A percentile compares a stretch with the other conserved stretches of the same genome.
phyloP scores from a whole-genome alignment of 2,329 filamentous ascomycete species.

The Ophiostoma montium region DNA sequence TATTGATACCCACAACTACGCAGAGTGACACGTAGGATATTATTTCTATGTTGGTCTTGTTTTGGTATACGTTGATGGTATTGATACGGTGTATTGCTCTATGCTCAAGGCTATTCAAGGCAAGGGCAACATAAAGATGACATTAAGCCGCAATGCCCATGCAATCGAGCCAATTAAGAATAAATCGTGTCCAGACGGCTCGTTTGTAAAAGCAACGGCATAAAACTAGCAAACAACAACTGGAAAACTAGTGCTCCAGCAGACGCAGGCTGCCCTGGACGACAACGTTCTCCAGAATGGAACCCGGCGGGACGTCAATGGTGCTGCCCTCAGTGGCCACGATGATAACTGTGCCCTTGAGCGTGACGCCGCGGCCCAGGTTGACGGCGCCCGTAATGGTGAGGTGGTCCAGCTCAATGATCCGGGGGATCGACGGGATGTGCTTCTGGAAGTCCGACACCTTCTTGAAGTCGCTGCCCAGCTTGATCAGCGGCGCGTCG shows the following conservation, averaged over 20 bases:
- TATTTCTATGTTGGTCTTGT: background rate
- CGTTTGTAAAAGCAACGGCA: too few species aligned
- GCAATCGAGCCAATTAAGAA: background rate
- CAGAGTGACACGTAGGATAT: too few species aligned
- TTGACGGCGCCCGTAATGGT: constrained; percentile 98
- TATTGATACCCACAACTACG: background rate
- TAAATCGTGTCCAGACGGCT: too few species aligned
- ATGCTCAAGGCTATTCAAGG: too few species aligned
- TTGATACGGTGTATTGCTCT: too few species aligned
- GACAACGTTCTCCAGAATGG: constrained; percentile 95
- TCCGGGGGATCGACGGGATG: constrained; percentile 78
- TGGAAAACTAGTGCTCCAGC: constrained; percentile 42
- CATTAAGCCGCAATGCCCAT: too few species aligned
- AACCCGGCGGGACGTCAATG: constrained; percentile 93
- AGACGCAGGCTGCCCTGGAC: constrained; percentile 87
- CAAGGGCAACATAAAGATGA: too few species aligned
- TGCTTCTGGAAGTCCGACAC: constrained; percentile 91
- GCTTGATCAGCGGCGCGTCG: constrained; percentile 94
- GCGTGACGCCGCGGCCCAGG: constrained; percentile 82
- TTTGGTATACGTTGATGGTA: too few species aligned
- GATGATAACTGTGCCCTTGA: constrained; percentile 98
- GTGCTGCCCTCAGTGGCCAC: constrained; percentile 96
- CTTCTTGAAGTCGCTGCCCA: constrained; percentile 99
- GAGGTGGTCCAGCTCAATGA: constrained; percentile 83
- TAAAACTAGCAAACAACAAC: background rate